These are phyloP conservation scores for Carallia brachiata DNA, from an alignment of 345 rosid species.

Conservation along the genomic window DNA sequence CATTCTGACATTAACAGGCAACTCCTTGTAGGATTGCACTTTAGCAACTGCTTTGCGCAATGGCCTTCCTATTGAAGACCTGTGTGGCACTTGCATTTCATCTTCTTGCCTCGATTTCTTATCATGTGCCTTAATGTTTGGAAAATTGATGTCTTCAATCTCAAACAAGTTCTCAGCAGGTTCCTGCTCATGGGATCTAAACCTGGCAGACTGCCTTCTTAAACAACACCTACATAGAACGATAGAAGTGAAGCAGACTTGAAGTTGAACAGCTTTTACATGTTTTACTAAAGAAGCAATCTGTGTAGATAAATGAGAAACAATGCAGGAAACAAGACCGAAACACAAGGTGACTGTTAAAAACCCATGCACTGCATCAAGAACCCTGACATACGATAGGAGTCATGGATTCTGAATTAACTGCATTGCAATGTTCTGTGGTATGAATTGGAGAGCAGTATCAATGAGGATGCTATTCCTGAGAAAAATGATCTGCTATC, in stretches of 20 bases:
- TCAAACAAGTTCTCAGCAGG: constrained; percentile 56
- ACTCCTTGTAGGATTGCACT: constrained; percentile 64
- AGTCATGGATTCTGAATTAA: no score
- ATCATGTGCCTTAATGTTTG: constrained; percentile 19
- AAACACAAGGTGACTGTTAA: not conserved
- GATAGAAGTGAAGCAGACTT: not conserved
- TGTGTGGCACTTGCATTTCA: constrained; percentile 22
- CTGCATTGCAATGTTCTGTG: no score
- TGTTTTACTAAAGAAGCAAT: no score
- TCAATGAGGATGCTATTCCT: no score
- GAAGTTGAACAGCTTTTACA: no score
- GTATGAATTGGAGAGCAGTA: no score
- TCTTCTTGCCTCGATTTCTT: constrained; percentile 28
- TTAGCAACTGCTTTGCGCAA: constrained; percentile 55
- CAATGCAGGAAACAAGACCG: not conserved
- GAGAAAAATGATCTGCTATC: not conserved
- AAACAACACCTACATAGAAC: constrained; percentile 41
- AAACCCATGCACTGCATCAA: no score
- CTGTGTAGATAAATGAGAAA: not conserved
- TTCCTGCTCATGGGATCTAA: constrained; percentile 43
- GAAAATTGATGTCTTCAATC: constrained; percentile 42
- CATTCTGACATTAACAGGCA: constrained; percentile 47
- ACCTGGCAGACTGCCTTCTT: constrained; percentile 63
- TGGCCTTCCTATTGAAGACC: constrained; percentile 54
- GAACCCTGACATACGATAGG: no score